Percentiles rank a stretch among this genome's conserved stretches.
These are phyloP conservation scores for Adansonia madagascariensis DNA, from an alignment of 441 rosid species.

Conservation along the genomic window DNA sequence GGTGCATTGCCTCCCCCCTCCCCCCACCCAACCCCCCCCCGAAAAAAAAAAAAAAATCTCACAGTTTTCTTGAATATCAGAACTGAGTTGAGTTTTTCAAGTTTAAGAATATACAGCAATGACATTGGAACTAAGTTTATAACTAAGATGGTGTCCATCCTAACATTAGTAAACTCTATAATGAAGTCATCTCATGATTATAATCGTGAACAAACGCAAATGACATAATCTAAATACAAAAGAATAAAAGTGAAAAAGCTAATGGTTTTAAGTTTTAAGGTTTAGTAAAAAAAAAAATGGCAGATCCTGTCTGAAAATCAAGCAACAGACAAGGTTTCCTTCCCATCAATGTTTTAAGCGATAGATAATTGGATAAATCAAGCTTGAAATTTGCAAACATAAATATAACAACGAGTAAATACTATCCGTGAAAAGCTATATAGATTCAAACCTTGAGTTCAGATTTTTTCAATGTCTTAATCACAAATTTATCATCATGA, in stretches of 20 bases:
- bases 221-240: background rate
- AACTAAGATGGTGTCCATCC: background rate
- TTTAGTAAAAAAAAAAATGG: background rate
- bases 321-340: background rate
- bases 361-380: conserved; percentile 3
- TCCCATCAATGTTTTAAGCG: background rate
- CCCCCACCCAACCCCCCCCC: no score
- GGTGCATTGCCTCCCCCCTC: background rate
- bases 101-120: background rate
- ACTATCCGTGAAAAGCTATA: background rate
- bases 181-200: background rate
- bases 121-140: background rate
- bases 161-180: background rate
- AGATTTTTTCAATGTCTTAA: conserved; percentile 83
- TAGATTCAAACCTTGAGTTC: conserved; percentile 76
- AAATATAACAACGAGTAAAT: background rate
- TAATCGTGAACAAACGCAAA: background rate
- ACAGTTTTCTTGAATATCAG: background rate
- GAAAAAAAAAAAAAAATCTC: background rate
- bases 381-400: background rate
- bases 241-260: background rate
- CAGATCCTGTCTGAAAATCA: background rate
- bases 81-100: background rate
- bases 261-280: background rate
- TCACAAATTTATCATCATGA: conserved; percentile 90